Conservation (phyloP, 2,329 filamentous ascomycete species). For the Trichoderma brevicompactum region DNA sequence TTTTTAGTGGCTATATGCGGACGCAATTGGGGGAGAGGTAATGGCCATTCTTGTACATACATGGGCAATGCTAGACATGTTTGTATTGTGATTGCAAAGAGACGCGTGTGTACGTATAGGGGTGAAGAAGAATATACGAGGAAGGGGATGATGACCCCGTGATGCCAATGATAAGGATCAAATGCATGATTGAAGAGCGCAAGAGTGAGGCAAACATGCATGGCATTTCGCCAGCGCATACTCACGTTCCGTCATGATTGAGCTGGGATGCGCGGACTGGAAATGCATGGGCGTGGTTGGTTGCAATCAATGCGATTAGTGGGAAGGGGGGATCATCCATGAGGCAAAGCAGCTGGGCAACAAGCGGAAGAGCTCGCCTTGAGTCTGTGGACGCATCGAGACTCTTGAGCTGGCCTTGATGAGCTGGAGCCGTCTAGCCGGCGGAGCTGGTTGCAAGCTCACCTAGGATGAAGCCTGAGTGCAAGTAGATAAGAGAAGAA, state of each 20-base stretch:
- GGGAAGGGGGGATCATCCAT: not conserved
- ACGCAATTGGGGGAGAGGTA: not conserved
- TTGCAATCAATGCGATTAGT: not conserved
- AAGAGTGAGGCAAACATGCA: slow-evolving; percentile 1
- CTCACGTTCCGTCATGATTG: not conserved
- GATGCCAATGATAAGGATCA: not conserved
- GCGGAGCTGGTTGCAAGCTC: too few species aligned
- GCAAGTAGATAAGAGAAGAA: too few species aligned
- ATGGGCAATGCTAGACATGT: not conserved
- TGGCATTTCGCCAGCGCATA: not conserved
- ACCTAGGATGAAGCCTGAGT: too few species aligned
- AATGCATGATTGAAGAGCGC: not conserved
- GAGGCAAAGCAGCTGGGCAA: not conserved
- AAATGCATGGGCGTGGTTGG: not conserved
- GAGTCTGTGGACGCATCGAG: not conserved
- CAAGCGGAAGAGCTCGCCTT: not conserved
- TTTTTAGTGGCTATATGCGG: not conserved
- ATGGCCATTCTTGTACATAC: not conserved
- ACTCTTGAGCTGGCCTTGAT: not conserved
- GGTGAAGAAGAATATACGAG: too few species aligned
- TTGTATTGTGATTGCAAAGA: not conserved
- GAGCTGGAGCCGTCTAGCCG: not conserved
- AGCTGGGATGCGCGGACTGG: not conserved
- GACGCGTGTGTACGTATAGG: too few species aligned
- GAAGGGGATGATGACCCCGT: not conserved